Base-by-base conservation (phyloP, 1,139 yeast species). In the Candida freyschussii region DNA sequence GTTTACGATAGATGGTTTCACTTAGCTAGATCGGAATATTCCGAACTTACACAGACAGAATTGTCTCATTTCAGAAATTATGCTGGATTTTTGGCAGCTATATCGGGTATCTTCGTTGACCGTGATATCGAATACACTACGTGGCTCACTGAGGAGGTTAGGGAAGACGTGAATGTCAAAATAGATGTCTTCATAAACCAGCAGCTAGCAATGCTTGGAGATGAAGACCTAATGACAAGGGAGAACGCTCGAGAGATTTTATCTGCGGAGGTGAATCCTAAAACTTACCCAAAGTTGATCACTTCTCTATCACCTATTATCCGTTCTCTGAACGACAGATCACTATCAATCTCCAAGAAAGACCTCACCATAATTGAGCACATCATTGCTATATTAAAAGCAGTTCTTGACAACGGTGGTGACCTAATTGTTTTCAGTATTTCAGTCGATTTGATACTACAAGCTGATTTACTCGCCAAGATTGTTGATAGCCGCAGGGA, bases 41-140 rank as follows among this genome's bases (percentile, higher is more conserved):
- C 46, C 18, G 43, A 45, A 21, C 26, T 57, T 20, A 47, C 57
- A 11, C 43, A 45, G 28, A 41, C 44, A 10, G 62, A 59, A 37
- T 36, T 56, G 23, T 39, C 45, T 11, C 68, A 75, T 16, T 74
- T 75, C 48, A 64, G 81, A 41, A 79, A 75, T 48, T 73, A 64
- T 44, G 74, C 82, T 1, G 83, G 84, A 2, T 72, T 76, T 39
- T 54, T 78, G 29, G 79, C 79, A 0, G 67, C 79, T 4, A 63
- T 75, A 0, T 65, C 79, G 8, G 84, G 84, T 15, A 62, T 76
- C 26, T 69, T 77, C 37, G 54, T 71, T 23, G 45, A 52, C 3
- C 58, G 60, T 14, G 56, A 55, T 12, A 60, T 63, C 33, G 60
- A 59, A 11, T 24, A 18, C 19, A 25, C 17, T 11, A 26, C 26